Base-by-base conservation (phyloP, 768 basidiomycete genomes). In the Tricholoma sp. region DNA sequence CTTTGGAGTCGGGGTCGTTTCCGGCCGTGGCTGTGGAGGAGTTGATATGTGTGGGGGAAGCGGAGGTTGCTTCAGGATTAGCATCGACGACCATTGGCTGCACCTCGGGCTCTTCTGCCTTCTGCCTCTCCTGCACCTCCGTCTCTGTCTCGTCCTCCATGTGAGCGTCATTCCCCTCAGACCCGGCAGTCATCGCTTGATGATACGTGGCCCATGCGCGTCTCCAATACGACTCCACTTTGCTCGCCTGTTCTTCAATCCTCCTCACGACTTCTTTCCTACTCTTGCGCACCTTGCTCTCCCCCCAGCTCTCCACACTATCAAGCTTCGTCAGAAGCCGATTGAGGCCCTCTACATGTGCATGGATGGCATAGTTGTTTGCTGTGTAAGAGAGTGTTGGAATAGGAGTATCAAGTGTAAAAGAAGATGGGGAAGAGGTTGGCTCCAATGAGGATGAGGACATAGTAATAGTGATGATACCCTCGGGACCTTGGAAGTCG, bases 291-390 rank as follows among this genome's bases (percentile, higher is more conserved):
- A 92, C 78, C 0, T 67, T 70, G 59, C 69, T 68, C 50, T 82
- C 76, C 0, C 88, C 88, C 60, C 76, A 78, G 60, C 83, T 86
- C 61, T 88, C 81, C 18, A 91, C 78, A 0, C 77, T 82, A 61
- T 91, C 89, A 10, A 91, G 79, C 59, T 76, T 76, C 47, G 80
- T 76, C n/a, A 91, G 74, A 11, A 91, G 69, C 39, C 80, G 80
- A 54, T 80, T 80, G 33, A 91, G 75, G 45, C 76, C 72, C 61
- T 90, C 82, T n/a, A 76, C 71, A 67, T 89, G 85, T 12, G 71
- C 75, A 68, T 85, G 84, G 18, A 90, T 68, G 0, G 79, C 67
- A 17, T 78, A 82, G 66, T 91, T 91, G 44, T 65, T 72, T 1
- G 78, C 69, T 6, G 84, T 83, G 71, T 78, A 91, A 3, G 83